Base-by-base conservation (phyloP, 331 rosid species). In the Rosa hybrid region DNA sequence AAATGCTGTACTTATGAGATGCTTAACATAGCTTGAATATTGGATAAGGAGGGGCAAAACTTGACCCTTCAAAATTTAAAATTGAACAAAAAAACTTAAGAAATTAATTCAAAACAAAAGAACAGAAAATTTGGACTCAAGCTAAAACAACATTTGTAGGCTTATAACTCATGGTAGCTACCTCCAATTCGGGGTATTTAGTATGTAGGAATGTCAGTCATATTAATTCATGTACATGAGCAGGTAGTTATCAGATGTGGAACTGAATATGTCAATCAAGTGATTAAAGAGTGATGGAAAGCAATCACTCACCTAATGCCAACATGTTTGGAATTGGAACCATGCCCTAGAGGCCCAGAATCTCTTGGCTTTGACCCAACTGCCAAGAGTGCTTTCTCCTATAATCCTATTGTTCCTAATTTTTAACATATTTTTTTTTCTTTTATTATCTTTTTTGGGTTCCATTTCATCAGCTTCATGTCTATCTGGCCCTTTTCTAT, bases 291-390 rank as follows among this genome's bases (percentile, higher is more conserved):
- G 50, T 63, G 78, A 79, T 69, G 75, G 84, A 86, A 76, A 81
- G 82, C 84, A 59, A 75, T 27, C 46, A 82, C 82, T 86, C 78
- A 86, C 87, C 75, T 50, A 72, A 72, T 70, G 17, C 41, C 75
- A 67, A 72, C 70, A 59, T 65, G 56, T 41, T 18, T 27, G 39
- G 53, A 64, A 34, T 14, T 49, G 63, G 64, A 67, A 30, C 56
- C 41, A 23, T 38, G 45, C 71, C 59, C 56, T 49, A 21, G 20
- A 44, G 48, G 27, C 62, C 65, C 39, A 68, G 72, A 41, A 41
- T 68, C 27, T 41, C 7, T 68, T 68, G 72, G 44, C 25, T 8
- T 17, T 41, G 50, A 68, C 49, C 72, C 50, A 18, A 4, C 27
- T 38, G 72, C 72, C 72, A 68, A 68, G 13, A 18, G 50, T 41